Base-by-base conservation (phyloP, 1,284 basidiomycete genomes). In the Ganoderma lingzhi region DNA sequence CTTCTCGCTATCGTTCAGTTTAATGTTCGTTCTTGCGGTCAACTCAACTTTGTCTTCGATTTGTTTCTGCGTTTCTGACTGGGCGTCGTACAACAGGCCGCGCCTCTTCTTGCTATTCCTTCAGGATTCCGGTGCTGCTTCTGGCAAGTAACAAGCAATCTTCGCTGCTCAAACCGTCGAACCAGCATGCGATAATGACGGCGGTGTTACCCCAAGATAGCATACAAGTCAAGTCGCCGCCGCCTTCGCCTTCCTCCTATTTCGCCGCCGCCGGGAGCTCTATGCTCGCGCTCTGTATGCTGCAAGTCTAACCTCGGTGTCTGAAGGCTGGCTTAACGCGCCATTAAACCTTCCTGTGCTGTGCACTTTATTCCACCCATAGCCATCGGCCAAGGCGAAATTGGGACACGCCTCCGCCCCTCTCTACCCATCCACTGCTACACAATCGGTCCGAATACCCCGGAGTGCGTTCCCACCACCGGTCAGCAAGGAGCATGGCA, bases 201-300 rank as follows among this genome's bases (percentile, higher is more conserved):
- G 23, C n/a, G 41, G 59, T 15, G 15, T 28, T 41, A 8, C 39
- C 48, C 23, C 59, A 28, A 28, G 39, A 15, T 61, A 61, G 59
- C 59, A 14, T 60, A 39, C 58, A 23, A 23, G 35, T 61, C 59
- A 61, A 61, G 37, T 61, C 59, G 59, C 59, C 59, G 59, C 15
- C 35, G 56, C 9, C 56, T 42, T 61, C 59, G n/a, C n/a, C 41
- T 53, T 53, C 48, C 48, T 53, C 23, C 48, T 6, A 56, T 35
- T 61, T 61, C 59, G n/a, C 59, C 59, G 23, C 39, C 23, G 39
- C 23, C 59, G 59, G 59, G n/a, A 44, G 41, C 37, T 35, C 37
- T 4, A 39, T 23, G 59, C 15, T 42, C 59, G 37, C 41, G 23
- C 30, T 19, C 32, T 32, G 23, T 53, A 53, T 6, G 9, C 53